Base-by-base conservation (phyloP, 2,329 filamentous ascomycete genomes). In the Aplosporella prunicola region DNA sequence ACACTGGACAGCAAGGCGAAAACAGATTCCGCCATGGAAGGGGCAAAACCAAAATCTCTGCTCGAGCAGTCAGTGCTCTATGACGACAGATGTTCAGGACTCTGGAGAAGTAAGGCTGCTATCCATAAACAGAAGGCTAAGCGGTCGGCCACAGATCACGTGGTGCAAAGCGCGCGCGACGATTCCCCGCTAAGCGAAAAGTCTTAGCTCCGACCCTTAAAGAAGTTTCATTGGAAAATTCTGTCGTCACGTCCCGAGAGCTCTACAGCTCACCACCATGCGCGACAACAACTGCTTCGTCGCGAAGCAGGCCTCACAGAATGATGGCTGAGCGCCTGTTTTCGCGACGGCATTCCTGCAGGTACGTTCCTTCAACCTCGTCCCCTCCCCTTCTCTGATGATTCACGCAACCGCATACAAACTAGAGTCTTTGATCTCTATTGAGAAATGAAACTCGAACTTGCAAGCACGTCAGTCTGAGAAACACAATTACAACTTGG, bases 341-440 rank as follows among this genome's bases (percentile, higher is more conserved):
- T 7, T 9, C 27, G n/a, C n/a, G 14, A 10, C 13, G 14, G 9
- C n/a, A 16, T 14, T 10, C 11, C 13, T 14, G 5, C 27, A 29
- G 27, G 27, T 29, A 29, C 15, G 27, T 9, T 18, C 20, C 16
- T n/a, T 5, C 20, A 5, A 8, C 30, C 30, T 32, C 30, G 4
- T 4, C 38, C 20, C 11, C n/a, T 30, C 26, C 26, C 26, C 32
- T 31, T 50, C 49, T 43, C 53, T 57, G 59, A 62, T 62, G 59
- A 62, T 51, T 57, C 49, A 54, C 49, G 56, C 56, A 59, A 56
- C 56, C 53, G 52, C 52, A 50, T 47, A 32, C 36, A 62, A 62
- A 62, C 58, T 62, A 62, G 59, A 62, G 59, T 62, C 59, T 62
- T 62, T 62, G 59, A 62, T 57, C 58, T 52, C 47, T 43, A 40